These are phyloP conservation scores for Trametes villosa DNA, from an alignment of 768 basidiomycete species.

Conservation along the genomic window DNA sequence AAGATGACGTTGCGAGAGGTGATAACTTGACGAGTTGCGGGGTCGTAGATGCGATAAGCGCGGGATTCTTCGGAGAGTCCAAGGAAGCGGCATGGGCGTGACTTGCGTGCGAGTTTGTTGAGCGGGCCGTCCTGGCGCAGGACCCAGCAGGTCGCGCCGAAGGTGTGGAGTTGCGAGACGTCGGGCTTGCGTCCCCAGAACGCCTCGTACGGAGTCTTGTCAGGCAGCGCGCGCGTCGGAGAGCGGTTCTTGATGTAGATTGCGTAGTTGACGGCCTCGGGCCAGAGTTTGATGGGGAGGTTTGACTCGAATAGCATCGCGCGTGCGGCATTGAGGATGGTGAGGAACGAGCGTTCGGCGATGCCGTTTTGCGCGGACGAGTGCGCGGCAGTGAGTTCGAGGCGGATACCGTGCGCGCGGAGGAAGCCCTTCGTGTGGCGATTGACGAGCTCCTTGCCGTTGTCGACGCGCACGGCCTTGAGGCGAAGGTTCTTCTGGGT, in stretches of 20 bases:
- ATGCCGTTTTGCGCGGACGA: conserved; percentile 34
- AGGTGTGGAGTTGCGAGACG: conserved; percentile 16
- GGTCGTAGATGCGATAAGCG: conserved; percentile 14
- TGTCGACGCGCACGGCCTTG: too few relatives aligned
- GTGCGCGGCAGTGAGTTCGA: conserved; percentile 8
- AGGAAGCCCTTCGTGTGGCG: not conserved
- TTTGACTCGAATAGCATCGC: conserved; percentile 27
- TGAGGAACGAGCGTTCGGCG: conserved; percentile 25
- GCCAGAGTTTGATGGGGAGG: conserved; percentile 45
- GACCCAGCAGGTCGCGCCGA: conserved; percentile 24
- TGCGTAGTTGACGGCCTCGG: conserved; percentile 39
- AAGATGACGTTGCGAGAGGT: conserved; percentile 15
- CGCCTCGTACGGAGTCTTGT: conserved; percentile 25
- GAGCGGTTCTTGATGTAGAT: conserved; percentile 44
- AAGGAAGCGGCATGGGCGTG: conserved; percentile 32
- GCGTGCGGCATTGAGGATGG: not conserved
- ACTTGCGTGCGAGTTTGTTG: conserved; percentile 23
- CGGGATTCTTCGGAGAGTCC: conserved; percentile 36
- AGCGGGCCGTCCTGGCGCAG: not conserved
- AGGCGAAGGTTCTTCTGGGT: too few relatives aligned
- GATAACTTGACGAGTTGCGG: not conserved
- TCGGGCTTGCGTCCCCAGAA: conserved; percentile 27
- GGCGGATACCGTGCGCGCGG: not conserved
- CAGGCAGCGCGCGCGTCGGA: conserved; percentile 23
- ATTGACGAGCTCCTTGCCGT: not conserved